These are phyloP conservation scores for Termitomyces sp. DNA, from an alignment of 768 basidiomycete genomes.

Conservation along the genomic window DNA sequence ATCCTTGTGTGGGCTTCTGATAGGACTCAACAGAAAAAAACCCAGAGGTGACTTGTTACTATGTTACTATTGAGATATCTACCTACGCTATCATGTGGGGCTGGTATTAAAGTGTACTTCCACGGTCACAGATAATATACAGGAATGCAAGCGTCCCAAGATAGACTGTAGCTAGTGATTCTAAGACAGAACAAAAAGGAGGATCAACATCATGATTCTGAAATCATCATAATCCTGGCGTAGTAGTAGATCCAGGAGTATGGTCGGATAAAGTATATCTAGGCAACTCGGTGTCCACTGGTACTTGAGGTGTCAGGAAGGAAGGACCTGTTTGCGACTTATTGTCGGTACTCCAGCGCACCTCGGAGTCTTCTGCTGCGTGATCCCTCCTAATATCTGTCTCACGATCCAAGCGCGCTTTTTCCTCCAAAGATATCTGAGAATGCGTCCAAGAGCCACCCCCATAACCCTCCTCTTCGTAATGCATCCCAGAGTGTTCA, in stretches of 20 bases:
- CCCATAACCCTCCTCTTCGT: slow-evolving; percentile 32
- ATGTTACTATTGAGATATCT: no score
- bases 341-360: not conserved
- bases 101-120: no score
- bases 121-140: not conserved
- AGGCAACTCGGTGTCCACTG: slow-evolving; percentile 17
- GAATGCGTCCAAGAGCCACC: slow-evolving; percentile 36
- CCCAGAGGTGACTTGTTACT: not conserved
- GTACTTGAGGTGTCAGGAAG: not conserved
- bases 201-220: not conserved
- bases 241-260: not conserved
- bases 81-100: no score
- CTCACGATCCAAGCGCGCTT: slow-evolving; percentile 24
- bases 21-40: not conserved
- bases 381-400: slow-evolving; percentile 4
- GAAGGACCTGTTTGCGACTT: slow-evolving; percentile 4
- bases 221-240: not conserved
- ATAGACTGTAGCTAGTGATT: not conserved
- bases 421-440: slow-evolving; percentile 33
- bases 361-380: slow-evolving; percentile 4
- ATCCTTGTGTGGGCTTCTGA: slow-evolving; percentile 13
- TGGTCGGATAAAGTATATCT: slow-evolving; percentile 18
- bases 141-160: not conserved
- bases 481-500: slow-evolving; percentile 8
- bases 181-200: not conserved